Base-by-base conservation (phyloP, 371 early-diverging fungal species). In the Circinella umbellata region DNA sequence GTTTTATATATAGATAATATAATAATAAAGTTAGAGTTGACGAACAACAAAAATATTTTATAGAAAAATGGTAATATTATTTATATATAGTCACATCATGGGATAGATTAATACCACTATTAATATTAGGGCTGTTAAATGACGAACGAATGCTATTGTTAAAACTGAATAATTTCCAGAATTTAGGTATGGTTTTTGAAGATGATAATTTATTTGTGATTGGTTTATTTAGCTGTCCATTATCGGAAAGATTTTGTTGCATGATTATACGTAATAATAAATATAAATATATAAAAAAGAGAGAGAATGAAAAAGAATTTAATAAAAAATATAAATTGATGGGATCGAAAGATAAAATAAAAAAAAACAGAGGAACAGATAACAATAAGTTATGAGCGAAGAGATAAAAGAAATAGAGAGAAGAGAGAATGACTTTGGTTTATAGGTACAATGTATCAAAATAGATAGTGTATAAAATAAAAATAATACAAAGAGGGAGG, bases 81-180 rank as follows among this genome's bases (percentile, higher is more conserved):
- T 27, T 27, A 27, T 27, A 27, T 27, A 27, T 27, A 27, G 27
- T 27, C 27, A 27, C 27, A 27, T 27, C 2, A 27, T 27, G 27
- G 27, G 27, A 27, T 27, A 27, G 27, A 27, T 51, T 15, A 15
- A 5, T n/a, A 14, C n/a, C 51, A 51, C 15, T 51, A n/a, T 51
- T 51, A n/a, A 5, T 13, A n/a, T 5, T 8, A 15, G 8, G n/a
- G 15, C 15, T 8, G 15, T 51, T 51, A 15, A 15, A 51, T 51
- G 57, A 57, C 4, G 27, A 34, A 14, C 27, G 18, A 34, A 34
- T 57, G 35, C 10, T 34, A 34, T 57, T 57, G 14, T 57, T 57
- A 34, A 57, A 57, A 34, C 57, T 57, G n/a, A 57, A 57, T n/a
- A 57, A 14, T n/a, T 57, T 57, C 57, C 57, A 57, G 27, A 57